These are phyloP conservation scores for Aspergillus baeticus DNA, from an alignment of 495 filamentous ascomycete species.

Conservation along the genomic window DNA sequence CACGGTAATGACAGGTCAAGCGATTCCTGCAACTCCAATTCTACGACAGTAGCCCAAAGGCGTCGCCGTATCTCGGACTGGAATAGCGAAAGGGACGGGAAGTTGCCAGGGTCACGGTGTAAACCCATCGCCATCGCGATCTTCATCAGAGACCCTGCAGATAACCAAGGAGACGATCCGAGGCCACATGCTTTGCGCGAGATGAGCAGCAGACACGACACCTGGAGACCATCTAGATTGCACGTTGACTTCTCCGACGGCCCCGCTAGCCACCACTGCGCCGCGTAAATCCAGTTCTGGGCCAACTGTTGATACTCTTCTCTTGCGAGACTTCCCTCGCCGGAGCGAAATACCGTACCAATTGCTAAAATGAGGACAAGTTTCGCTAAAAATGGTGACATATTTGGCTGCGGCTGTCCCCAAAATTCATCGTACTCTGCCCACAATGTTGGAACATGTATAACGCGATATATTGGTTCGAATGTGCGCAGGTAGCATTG, in stretches of 20 bases:
- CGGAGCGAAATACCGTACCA: constrained; percentile 28
- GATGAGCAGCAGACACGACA: constrained; percentile 49
- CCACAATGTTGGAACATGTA: constrained; percentile 49
- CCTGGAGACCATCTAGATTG: constrained; percentile 43
- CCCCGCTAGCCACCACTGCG: constrained; percentile 52
- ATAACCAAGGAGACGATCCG: constrained; percentile 48
- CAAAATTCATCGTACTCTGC: constrained; percentile 41
- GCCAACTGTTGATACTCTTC: constrained; percentile 8
- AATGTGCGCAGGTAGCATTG: constrained; percentile 45
- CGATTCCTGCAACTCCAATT: constrained; percentile 30
- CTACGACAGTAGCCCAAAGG: constrained; percentile 58
- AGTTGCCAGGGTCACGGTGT: constrained; percentile 52
- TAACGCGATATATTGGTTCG: constrained; percentile 45
- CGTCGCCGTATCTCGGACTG: constrained; percentile 52
- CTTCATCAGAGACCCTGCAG: constrained; percentile 46
- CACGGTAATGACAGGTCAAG: not conserved
- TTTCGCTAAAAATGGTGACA: constrained; percentile 21
- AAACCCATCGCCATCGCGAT: constrained; percentile 52
- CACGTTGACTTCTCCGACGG: constrained; percentile 47
- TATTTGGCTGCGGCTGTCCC: constrained; percentile 28
- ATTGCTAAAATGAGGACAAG: constrained; percentile 24
- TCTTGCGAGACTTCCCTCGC: not conserved
- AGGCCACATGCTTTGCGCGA: constrained; percentile 47
- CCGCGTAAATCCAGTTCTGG: constrained; percentile 47
- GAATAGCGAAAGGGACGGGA: constrained; percentile 42